A percentile compares a stretch with the other conserved stretches of the same genome.
Evolutionary conservation across 768 basidiomycete species (phyloP).

Genomic region (Pulveroboletus sp.): DNA sequence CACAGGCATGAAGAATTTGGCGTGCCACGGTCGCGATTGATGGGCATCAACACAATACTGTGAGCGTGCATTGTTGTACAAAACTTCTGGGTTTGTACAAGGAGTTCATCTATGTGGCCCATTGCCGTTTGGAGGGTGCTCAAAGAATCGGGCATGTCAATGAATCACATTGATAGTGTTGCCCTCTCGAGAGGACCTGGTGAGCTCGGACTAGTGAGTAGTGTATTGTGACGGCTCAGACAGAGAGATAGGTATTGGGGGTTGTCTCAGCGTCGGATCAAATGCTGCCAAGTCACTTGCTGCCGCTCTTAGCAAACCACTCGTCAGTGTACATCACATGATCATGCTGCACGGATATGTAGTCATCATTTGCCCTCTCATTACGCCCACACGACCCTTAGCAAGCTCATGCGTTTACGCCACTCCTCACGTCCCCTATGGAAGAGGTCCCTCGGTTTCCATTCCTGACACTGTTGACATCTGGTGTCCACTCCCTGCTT

Average conservation of each 20-base stretch:
- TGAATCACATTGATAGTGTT: constrained; percentile 72
- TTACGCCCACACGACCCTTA: constrained; percentile 39
- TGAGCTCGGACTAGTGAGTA: constrained; percentile 20
- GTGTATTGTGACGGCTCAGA: not conserved
- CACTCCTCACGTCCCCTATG: constrained; percentile 56
- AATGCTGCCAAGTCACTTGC: constrained; percentile 86
- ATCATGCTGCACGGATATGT: constrained; percentile 36
- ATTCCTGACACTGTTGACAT: constrained; percentile 83
- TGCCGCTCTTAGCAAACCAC: constrained; percentile 67
- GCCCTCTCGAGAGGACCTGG: constrained; percentile 90
- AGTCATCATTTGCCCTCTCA: too few relatives aligned
- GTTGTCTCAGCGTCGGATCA: constrained; percentile 73
- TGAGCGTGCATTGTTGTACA: constrained; percentile 18
- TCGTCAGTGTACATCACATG: constrained; percentile 96
- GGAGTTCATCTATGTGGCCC: constrained; percentile 45
- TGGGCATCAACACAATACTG: constrained; percentile 79
- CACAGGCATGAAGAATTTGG: constrained; percentile 35
- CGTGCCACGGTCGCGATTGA: constrained; percentile 70
- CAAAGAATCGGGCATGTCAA: constrained; percentile 51
- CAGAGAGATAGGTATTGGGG: constrained; percentile 55
- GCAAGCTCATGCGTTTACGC: constrained; percentile 92
- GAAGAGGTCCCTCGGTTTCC: constrained; percentile 58
- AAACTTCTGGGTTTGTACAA: not conserved
- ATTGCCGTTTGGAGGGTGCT: constrained; percentile 66
- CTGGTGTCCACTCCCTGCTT: constrained; percentile 92